phyloP scores from a whole-genome alignment of 106 monocot species.

The Platanthera zijinensis region DNA sequence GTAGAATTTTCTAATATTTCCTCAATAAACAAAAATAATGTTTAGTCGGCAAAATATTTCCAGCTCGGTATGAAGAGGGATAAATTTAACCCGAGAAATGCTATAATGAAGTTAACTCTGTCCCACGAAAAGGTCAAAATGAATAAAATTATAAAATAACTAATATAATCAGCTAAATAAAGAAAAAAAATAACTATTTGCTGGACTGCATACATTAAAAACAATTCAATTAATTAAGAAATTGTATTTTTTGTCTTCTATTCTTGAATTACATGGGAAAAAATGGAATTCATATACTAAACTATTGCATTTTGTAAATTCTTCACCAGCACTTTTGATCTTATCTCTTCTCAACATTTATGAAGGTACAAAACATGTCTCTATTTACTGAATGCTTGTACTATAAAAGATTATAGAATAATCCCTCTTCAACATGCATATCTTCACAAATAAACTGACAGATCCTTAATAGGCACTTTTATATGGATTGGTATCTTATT shows the following conservation, averaged over 20 bases:
- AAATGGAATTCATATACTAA: not conserved
- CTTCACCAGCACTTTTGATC: not conserved
- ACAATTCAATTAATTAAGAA: not conserved
- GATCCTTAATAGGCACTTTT: not conserved
- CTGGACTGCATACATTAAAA: not conserved
- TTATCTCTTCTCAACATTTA: not conserved
- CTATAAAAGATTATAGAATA: no score
- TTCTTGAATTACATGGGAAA: not conserved
- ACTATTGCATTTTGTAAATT: not conserved
- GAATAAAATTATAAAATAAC: not conserved
- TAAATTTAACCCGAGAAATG: not conserved
- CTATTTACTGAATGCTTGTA: not conserved
- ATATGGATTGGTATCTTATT: not conserved
- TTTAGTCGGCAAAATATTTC: not conserved
- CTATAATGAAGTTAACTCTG: not conserved
- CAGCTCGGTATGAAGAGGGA: not conserved
- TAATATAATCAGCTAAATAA: not conserved
- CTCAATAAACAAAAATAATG: not conserved
- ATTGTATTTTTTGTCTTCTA: not conserved
- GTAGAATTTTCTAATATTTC: not conserved
- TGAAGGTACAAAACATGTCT: not conserved
- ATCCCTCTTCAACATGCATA: not conserved
- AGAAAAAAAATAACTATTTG: not conserved
- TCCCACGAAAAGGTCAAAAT: not conserved
- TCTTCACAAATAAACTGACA: not conserved